Percentiles rank a stretch among this genome's conserved stretches.
These are phyloP conservation scores for Ensete glaucum DNA, from an alignment of 176 grass and related monocot species.

Conservation along the genomic window DNA sequence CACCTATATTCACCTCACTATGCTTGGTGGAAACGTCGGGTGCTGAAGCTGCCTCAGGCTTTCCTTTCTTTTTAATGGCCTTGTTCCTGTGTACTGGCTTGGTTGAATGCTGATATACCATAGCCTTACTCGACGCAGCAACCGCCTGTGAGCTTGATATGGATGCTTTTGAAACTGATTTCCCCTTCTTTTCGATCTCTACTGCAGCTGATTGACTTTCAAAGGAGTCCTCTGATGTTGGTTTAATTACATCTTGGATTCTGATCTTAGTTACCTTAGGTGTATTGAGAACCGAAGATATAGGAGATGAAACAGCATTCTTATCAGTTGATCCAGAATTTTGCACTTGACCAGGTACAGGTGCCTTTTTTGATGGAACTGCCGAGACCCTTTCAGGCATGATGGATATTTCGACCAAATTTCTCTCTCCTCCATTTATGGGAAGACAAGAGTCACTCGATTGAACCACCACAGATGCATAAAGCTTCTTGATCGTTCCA, in stretches of 20 bases:
- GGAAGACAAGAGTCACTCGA: constrained; percentile 17
- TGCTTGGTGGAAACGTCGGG: constrained; percentile 13
- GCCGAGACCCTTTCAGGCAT: constrained; percentile 34
- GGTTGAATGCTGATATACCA: constrained; percentile 41
- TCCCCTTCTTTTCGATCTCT: constrained; percentile 54
- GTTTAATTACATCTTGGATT: constrained; percentile 89
- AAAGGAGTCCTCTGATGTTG: constrained; percentile 28
- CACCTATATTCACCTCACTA: constrained; percentile 32
- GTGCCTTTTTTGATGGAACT: constrained; percentile 27
- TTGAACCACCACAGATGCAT: constrained; percentile 40
- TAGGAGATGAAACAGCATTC: constrained; percentile 28
- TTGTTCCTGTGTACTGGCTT: constrained; percentile 68
- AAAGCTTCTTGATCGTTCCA: constrained; percentile 56
- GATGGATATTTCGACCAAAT: constrained; percentile 34
- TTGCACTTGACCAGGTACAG: constrained; percentile 18
- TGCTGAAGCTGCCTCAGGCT: constrained; percentile 38
- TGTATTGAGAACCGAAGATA: constrained; percentile 37
- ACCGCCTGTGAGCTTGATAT: constrained; percentile 33
- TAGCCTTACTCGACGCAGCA: constrained; percentile 15
- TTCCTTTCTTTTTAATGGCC: constrained; percentile 69
- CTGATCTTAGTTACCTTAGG: constrained; percentile 57
- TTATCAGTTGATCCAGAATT: constrained; percentile 34
- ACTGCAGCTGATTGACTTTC: constrained; percentile 21
- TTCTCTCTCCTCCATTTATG: constrained; percentile 38
- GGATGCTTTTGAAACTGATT: constrained; percentile 41